A percentile compares a stretch with the other conserved stretches of the same genome.
These are phyloP conservation scores for Aspergillus biplanus DNA, from an alignment of 495 filamentous ascomycete species.

Conservation along the genomic window DNA sequence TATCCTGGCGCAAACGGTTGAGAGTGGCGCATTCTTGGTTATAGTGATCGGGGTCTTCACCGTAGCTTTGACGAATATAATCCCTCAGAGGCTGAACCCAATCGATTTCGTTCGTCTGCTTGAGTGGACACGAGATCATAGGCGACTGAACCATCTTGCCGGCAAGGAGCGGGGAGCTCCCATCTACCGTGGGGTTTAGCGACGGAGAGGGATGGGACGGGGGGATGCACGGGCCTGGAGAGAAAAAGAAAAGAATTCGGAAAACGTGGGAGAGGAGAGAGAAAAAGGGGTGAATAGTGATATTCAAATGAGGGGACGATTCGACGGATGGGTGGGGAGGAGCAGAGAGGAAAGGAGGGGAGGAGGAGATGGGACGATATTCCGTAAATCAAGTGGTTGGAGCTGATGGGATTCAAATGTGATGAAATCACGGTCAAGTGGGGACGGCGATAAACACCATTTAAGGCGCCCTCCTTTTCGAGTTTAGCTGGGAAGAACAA, in stretches of 20 bases:
- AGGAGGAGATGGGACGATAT: constrained; percentile 18
- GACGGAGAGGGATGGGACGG: constrained; percentile 19
- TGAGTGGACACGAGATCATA: constrained; percentile 91
- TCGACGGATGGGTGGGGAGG: constrained; percentile 11
- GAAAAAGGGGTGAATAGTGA: not conserved
- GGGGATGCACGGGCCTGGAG: constrained; percentile 10
- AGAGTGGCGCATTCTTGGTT: constrained; percentile 91
- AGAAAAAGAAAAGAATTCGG: constrained; percentile 8
- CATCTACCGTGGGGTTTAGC: constrained; percentile 31
- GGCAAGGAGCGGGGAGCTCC: constrained; percentile 47
- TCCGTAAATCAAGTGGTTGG: constrained; percentile 23
- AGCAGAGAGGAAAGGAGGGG: not conserved
- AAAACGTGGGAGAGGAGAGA: not conserved
- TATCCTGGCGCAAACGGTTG: constrained; percentile 96
- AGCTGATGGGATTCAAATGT: constrained; percentile 19
- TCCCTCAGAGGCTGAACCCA: constrained; percentile 92
- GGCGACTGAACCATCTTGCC: constrained; percentile 75
- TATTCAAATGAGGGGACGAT: not conserved
- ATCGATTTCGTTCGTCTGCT: constrained; percentile 99
- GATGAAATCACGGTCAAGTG: constrained; percentile 13
- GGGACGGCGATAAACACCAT: constrained; percentile 1
- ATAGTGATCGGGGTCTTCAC: constrained; percentile 95
- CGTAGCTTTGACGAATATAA: constrained; percentile 92
- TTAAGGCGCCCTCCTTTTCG: not conserved
- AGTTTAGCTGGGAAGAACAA: too few relatives aligned